Percentiles rank a stretch among this genome's conserved stretches.
These are phyloP conservation scores for Fragosphaeria purpurea DNA, from an alignment of 2,329 filamentous ascomycete species.

Conservation along the genomic window DNA sequence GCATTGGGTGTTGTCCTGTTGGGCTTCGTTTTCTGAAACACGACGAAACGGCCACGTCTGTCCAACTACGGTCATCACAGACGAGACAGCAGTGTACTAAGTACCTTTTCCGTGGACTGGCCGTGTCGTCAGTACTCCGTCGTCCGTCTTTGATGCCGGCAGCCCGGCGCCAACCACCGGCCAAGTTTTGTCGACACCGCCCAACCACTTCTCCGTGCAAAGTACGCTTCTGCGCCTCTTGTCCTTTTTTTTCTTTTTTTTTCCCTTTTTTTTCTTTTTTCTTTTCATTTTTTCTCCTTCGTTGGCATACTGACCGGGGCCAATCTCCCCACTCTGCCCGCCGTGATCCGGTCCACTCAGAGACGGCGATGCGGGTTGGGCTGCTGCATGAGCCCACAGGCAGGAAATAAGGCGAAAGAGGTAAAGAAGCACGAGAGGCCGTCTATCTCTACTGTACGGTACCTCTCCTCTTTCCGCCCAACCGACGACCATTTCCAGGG, in stretches of 20 bases:
- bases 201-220: neutral
- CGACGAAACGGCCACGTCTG: neutral
- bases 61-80: neutral
- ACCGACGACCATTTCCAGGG: neutral
- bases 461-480: neutral
- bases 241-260: too few relatives aligned
- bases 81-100: too few relatives aligned
- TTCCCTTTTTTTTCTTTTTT: too few relatives aligned
- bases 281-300: too few relatives aligned
- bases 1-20: too few relatives aligned
- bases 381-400: too few relatives aligned
- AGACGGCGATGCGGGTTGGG: too few relatives aligned
- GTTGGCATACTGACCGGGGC: too few relatives aligned
- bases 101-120: neutral
- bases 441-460: neutral
- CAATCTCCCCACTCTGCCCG: too few relatives aligned
- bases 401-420: too few relatives aligned
- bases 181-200: neutral
- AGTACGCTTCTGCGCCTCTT: neutral
- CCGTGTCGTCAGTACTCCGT: neutral
- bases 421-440: too few relatives aligned
- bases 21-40: neutral
- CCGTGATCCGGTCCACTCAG: too few relatives aligned
- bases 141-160: neutral
- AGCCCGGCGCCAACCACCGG: neutral